phyloP scores from a whole-genome alignment of 371 early-diverging fungal species.

The Lichtheimia corymbifera region DNA sequence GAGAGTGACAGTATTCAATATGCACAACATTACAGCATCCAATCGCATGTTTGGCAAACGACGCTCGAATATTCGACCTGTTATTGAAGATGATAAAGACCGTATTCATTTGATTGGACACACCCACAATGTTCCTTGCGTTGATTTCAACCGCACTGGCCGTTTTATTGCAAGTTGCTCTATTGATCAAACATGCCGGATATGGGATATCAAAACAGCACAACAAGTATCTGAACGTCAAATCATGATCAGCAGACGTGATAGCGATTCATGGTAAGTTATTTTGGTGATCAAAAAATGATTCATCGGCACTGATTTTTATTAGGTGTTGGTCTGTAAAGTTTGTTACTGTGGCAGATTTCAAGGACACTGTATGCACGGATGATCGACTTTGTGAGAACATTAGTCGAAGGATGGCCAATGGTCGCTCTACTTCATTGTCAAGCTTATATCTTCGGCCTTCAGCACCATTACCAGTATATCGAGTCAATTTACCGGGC shows the following conservation, averaged over 20 bases:
- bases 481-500: conserved; percentile 22
- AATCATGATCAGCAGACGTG: conserved; percentile 8
- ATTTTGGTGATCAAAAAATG: not conserved
- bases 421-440: conserved; percentile 23
- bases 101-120: conserved; percentile 48
- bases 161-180: conserved; percentile 58
- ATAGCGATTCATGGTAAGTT: conserved; percentile 25
- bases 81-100: conserved; percentile 13
- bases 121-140: conserved; percentile 62
- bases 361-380: conserved; percentile 27
- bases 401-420: conserved; percentile 12
- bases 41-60: conserved; percentile 21
- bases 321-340: conserved; percentile 52
- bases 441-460: conserved; percentile 27
- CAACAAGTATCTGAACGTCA: conserved; percentile 22
- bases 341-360: conserved; percentile 33
- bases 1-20: conserved; percentile 55
- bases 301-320: not conserved
- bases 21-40: conserved; percentile 24
- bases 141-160: conserved; percentile 60
- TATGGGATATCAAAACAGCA: conserved; percentile 47
- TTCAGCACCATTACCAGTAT: conserved; percentile 32
- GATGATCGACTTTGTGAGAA: conserved; percentile 20
- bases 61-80: not conserved
- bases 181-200: conserved; percentile 51